Base-by-base conservation (phyloP, 805 yeast species). In the Peterozyma xylosa region DNA sequence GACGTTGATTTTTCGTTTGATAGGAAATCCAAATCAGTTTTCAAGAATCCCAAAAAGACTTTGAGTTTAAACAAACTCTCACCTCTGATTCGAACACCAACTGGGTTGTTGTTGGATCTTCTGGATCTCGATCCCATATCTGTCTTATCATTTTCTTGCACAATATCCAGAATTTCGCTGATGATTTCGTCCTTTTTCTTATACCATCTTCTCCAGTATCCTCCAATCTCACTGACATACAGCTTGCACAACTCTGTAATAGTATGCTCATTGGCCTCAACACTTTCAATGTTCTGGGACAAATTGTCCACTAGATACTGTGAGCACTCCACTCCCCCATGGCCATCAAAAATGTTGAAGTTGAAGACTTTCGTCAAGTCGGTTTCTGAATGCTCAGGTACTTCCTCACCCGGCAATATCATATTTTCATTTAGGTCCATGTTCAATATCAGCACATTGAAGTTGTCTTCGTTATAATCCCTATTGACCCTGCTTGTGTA, bases 301-400 rank as follows among this genome's bases (percentile, higher is more conserved):
- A 93, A 67, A 43, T 78, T 67, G 3, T 69, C 61, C 16, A 71
- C 64, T 11, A 90, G 66, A 54, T 73, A 84, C 18, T 67, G 71
- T 38, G 89, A 72, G 53, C 96, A 86, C 43, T 81, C 80, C 18
- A 70, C 71, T 17, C 96, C 95, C 7, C 98, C 99, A 63, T 93
- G 99, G 9, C 99, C 99, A 63, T 93, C 99, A 60, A 86, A 89
- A 1, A 93, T 73, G 38, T 78, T 77, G 54, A 86, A 80, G 51
- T 77, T 78, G 64, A 91, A 85, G 15, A 81, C 78, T 41, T 65
- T 53, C 18, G 51, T 48, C 37, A 50, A 27, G 16, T 13, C 17
- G 43, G 49, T 18, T 5, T 15, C 11, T n/a, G 9, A 17, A 15
- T 27, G 30, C 14, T 27, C 39, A 9, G 33, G 13, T 34, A 16